Conservation (phyloP, 1,284 basidiomycete genomes). For the Cystobasidium slooffiae region DNA sequence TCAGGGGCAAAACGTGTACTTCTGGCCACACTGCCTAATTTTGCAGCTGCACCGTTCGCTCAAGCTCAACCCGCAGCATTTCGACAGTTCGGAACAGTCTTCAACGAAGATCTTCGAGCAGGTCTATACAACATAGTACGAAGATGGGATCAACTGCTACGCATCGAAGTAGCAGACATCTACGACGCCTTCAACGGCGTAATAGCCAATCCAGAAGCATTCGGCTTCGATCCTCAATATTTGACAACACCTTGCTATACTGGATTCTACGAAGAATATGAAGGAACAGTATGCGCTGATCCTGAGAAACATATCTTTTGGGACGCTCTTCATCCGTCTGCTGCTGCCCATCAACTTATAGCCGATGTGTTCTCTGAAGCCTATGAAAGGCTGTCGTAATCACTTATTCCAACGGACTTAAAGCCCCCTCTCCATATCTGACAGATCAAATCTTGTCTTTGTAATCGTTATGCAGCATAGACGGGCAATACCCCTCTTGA, state of each 20-base stretch:
- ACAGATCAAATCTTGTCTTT: too few species aligned
- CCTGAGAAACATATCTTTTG: conserved; percentile 33
- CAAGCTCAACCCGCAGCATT: not conserved
- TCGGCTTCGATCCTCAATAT: conserved; percentile 24
- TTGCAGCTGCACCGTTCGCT: conserved; percentile 13
- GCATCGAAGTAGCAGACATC: conserved; percentile 27
- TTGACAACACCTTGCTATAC: conserved; percentile 14
- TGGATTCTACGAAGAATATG: conserved; percentile 16
- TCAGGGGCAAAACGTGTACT: conserved; percentile 19
- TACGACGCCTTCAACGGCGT: conserved; percentile 11
- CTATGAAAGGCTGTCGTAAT: conserved; percentile 1
- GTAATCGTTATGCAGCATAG: too few species aligned
- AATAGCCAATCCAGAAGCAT: conserved; percentile 13
- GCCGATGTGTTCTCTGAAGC: conserved; percentile 21
- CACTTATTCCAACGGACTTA: too few species aligned
- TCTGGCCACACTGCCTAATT: conserved; percentile 16
- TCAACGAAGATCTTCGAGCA: conserved; percentile 2
- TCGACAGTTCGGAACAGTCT: not conserved
- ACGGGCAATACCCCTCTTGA: too few species aligned
- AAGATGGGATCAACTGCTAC: conserved; percentile 2
- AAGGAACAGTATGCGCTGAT: conserved; percentile 16
- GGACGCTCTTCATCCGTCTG: conserved; percentile 30
- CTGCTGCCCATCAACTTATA: conserved; percentile 22
- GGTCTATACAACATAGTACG: conserved; percentile 4
- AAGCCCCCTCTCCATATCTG: too few species aligned